Conservation (phyloP, 2,329 filamentous ascomycete species). For the Tolypocladium nubicola region DNA sequence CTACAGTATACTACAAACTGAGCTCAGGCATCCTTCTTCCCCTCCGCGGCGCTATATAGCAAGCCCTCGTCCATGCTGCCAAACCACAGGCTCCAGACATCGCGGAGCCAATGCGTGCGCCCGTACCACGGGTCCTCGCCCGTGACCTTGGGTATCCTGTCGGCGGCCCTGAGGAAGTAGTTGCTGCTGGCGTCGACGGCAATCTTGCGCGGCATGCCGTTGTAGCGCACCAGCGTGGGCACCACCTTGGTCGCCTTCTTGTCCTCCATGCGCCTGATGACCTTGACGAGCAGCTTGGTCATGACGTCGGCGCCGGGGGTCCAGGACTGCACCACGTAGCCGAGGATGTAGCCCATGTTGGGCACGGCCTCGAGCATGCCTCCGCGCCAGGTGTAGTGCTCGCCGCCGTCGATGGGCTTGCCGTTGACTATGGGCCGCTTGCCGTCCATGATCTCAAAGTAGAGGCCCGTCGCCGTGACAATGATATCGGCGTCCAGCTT, state of each 20-base stretch:
- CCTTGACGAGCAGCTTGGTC: constrained; percentile 33
- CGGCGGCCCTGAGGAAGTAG: constrained; percentile 23
- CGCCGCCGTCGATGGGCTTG: constrained; percentile 30
- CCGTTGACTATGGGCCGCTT: constrained; percentile 44
- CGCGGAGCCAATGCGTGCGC: constrained; percentile 16
- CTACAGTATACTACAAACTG: not conserved
- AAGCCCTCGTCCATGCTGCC: constrained; percentile 20
- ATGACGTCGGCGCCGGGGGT: constrained; percentile 52
- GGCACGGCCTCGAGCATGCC: constrained; percentile 57
- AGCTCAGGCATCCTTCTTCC: constrained; percentile 16
- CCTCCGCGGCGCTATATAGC: constrained; percentile 17
- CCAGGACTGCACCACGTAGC: constrained; percentile 58
- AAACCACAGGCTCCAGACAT: constrained; percentile 18
- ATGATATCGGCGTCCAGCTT: constrained; percentile 54
- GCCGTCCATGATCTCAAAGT: constrained; percentile 46
- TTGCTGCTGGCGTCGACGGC: constrained; percentile 18
- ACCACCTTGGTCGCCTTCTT: constrained; percentile 32
- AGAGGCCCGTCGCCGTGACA: constrained; percentile 57
- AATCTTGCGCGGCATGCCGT: constrained; percentile 13
- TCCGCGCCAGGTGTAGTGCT: constrained; percentile 52
- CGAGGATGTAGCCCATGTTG: constrained; percentile 50
- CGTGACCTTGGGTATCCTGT: constrained; percentile 25
- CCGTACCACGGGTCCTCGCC: constrained; percentile 25
- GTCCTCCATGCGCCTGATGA: constrained; percentile 42
- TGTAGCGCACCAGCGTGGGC: constrained; percentile 26